Evolutionary conservation across 2,329 filamentous ascomycete genomes (phyloP), one percentile per base, ranked within the genome.

Genomic region (Aspergillus sp.): DNA sequence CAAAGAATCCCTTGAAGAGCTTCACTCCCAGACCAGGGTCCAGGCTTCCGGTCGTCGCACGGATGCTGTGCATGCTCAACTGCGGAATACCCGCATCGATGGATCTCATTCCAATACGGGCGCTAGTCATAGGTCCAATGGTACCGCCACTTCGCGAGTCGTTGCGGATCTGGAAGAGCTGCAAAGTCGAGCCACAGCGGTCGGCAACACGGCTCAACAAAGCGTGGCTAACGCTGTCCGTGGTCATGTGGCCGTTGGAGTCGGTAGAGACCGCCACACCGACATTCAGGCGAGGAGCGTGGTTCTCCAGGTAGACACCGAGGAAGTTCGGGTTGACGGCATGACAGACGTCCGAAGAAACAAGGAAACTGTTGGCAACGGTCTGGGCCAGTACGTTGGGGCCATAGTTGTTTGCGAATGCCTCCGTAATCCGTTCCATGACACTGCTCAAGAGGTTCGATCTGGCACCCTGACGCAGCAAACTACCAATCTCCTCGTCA

Each of bases 281-380:
- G 27, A 93, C 82, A 66, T 98, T 98, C 46, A 98, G 80, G 49
- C 87, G 81, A 1, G 93, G 91, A 2, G 88, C 78, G 71, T 98
- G 93, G 59, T 88, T 85, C 48, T 87, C 80, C 15, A 96, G 83
- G 71, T 97, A 97, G 23, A 80, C 82, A 54, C 78, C 78, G 0
- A 89, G 73, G 75, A 97, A 98, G 74, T 97, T 97, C 49, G 93
- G 93, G 73, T 96, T 91, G 7, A 90, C 86, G 37, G 91, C 89
- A 70, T 97, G 93, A 4, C 85, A 93, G 48, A 98, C 93, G 64
- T 98, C 93, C 20, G 88, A 88, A 1, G 88, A 94, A 49, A 96
- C 80, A 53, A 97, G 78, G 80, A 96, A 97, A 15, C 87, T 94
- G 67, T 88, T 88, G 41, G 91, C 90, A 58, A 90, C 91, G 0